Base-by-base conservation (phyloP, 176 grass and related monocot species). In the Typha latifolia region DNA sequence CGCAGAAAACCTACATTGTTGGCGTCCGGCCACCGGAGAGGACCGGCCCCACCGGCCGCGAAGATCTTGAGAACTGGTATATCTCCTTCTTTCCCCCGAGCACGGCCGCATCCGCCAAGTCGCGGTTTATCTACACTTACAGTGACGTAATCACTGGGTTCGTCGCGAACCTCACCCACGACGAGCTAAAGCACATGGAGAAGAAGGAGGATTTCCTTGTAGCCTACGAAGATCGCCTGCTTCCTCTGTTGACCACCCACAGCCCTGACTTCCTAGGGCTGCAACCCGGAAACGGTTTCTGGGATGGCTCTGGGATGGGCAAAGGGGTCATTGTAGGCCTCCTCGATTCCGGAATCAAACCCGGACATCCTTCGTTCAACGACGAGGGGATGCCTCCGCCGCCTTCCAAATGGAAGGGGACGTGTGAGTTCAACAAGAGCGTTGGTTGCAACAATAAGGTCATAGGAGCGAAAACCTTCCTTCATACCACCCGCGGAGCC, bases 161-260 rank as follows among this genome's bases (percentile, higher is more conserved):
- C 1, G 48, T 70, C 2, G 81, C 72, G 23, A 71, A 73, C 23
- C 78, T 89, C 3, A 75, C 66, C 0, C 37, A 72, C 16, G 66
- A 68, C 31, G 85, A 80, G n/a, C 24, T 29, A 5, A 31, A 72
- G 8, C 68, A 57, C 31, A 37, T 84, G 9, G 64, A 12, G 70
- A 71, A 72, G 14, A 84, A 68, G 21, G 66, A 81, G 14, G 62
- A 69, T 0, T 79, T 89, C 66, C 66, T 88, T 21, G 32, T 51
- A 7, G 72, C 79, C 4, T 71, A 74, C 18, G 23, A 61, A 12
- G 80, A 88, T 20, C 15, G 48, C 9, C 12, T 70, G 47, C 3
- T 73, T 5, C 71, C 75, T 12, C 70, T 85, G 47, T 22, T 66
- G 14, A 90, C 86, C 4, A 90, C 86, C 18, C 82, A 77, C 71